These are phyloP conservation scores for Suhomyces bribrorum DNA, from an alignment of 1,139 yeast species.

Conservation along the genomic window DNA sequence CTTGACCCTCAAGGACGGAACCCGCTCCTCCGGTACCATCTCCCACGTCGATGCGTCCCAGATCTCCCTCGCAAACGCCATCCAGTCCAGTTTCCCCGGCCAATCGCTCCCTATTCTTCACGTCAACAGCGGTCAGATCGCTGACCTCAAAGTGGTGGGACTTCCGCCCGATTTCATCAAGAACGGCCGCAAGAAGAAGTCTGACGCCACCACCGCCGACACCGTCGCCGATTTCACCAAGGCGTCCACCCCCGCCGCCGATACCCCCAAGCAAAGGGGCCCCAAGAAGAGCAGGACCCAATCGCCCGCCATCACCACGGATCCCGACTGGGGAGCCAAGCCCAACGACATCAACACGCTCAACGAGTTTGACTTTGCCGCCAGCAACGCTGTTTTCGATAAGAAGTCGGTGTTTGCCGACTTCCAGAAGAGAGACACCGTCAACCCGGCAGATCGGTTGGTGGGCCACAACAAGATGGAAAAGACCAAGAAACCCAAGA, in stretches of 20 bases:
- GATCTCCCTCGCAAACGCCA: slow-evolving; percentile 39
- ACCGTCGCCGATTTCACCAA: slow-evolving; percentile 33
- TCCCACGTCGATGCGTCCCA: slow-evolving; percentile 42
- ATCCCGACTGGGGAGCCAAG: slow-evolving; percentile 51
- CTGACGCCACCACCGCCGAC: slow-evolving; percentile 17
- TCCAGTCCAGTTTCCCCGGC: slow-evolving; percentile 21
- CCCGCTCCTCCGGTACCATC: slow-evolving; percentile 48
- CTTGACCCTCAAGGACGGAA: slow-evolving; percentile 48
- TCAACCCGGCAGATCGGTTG: slow-evolving; percentile 61
- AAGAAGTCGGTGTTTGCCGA: slow-evolving; percentile 79
- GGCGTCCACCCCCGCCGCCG: slow-evolving; percentile 11
- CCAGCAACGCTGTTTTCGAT: slow-evolving; percentile 80
- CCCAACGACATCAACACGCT: slow-evolving; percentile 50
- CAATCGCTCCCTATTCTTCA: slow-evolving; percentile 23
- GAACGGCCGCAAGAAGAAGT: slow-evolving; percentile 18
- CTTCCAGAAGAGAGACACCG: slow-evolving; percentile 62
- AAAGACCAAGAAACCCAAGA: slow-evolving; percentile 28
- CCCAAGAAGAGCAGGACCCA: slow-evolving; percentile 7
- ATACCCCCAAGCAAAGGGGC: slow-evolving; percentile 3
- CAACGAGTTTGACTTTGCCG: slow-evolving; percentile 84
- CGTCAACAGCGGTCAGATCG: slow-evolving; percentile 37
- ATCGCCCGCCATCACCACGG: slow-evolving; percentile 15
- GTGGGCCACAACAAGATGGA: slow-evolving; percentile 71
- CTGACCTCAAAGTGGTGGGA: slow-evolving; percentile 52
- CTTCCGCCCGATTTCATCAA: slow-evolving; percentile 42